Base-by-base conservation (phyloP, 2,329 filamentous ascomycete species). In the Xylaria digitata region DNA sequence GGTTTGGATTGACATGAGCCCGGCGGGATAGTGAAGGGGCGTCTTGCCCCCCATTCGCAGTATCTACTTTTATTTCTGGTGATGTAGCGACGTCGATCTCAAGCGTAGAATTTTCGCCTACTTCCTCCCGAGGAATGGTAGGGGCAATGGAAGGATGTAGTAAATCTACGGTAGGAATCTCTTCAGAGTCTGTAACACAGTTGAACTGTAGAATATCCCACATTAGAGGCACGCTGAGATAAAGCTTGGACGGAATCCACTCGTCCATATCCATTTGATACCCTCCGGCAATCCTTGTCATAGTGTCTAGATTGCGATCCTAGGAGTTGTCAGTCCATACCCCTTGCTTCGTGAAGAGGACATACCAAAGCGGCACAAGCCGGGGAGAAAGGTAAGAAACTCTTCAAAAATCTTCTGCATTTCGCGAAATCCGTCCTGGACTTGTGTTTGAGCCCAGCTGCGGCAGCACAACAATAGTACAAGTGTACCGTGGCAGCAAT, bases 171-270 rank as follows among this genome's bases (percentile, higher is more conserved):
- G 65, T 46, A n/a, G 68, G 68, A 32, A 70, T 68, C 21, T 59
- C 68, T 50, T 70, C 56, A 42, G 59, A 56, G 52, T 70, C 68
- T 17, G 58, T 48, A 46, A 70, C 58, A 30, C 68, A 70, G 56
- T 68, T 70, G 56, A 70, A 70, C 43, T 70, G 68, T 32, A 70
- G 52, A 32, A 70, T 70, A 37, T 70, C 68, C 68, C 68, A 70
- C 68, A 70, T 70, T 32, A 70, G 49, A 42, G 68, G 68, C 40
- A 70, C 68, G 23, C 68, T 70, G 37, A 70, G 65, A 54, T 70
- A 70, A 26, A 70, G 65, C 42, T 68, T 70, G 26, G 68, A 70
- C 30, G 65, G 67, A 40, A 60, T 65, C 67, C 67, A 69, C 37
- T 70, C 68, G 17, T 70, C 68, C 59, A 65, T 68, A 40, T 70